Evolutionary conservation across 106 monocot genomes (phyloP).

Genomic region (Agapanthus africanus): DNA sequence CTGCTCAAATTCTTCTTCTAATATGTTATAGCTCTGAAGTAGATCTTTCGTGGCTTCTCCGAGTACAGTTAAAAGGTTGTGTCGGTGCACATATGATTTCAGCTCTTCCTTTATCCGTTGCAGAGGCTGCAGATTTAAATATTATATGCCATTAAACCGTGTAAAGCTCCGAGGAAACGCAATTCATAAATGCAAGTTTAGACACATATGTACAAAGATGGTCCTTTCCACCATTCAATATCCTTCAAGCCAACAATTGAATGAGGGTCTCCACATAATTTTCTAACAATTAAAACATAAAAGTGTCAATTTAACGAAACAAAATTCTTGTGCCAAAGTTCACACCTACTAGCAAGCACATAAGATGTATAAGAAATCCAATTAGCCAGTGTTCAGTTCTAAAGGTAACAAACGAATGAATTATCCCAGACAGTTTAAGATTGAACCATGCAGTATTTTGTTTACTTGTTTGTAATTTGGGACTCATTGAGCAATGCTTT

Average conservation of each 20-base stretch:
- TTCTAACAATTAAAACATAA: neutral
- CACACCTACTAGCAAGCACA: neutral
- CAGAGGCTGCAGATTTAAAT: constrained; percentile 38
- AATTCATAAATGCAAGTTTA: neutral
- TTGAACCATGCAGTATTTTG: too few species aligned
- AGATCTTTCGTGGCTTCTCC: constrained; percentile 49
- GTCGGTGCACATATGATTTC: constrained; percentile 44
- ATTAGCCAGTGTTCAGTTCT: neutral
- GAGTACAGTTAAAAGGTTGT: constrained; percentile 46
- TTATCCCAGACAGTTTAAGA: too few species aligned
- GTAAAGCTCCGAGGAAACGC: neutral
- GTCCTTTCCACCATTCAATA: neutral
- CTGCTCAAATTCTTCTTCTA: constrained; percentile 53
- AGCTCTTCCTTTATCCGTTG: constrained; percentile 69
- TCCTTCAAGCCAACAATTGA: neutral
- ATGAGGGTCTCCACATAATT: neutral
- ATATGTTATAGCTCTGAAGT: constrained; percentile 51
- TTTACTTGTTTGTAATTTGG: too few species aligned
- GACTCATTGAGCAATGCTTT: too few species aligned
- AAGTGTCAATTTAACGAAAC: neutral
- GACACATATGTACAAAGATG: neutral
- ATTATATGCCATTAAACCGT: neutral
- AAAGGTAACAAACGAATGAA: too few species aligned
- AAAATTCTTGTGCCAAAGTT: neutral
- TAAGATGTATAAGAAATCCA: neutral